These are phyloP conservation scores for Handroanthus guayacan DNA, from an alignment of 257 asterid genomes.

Conservation along the genomic window DNA sequence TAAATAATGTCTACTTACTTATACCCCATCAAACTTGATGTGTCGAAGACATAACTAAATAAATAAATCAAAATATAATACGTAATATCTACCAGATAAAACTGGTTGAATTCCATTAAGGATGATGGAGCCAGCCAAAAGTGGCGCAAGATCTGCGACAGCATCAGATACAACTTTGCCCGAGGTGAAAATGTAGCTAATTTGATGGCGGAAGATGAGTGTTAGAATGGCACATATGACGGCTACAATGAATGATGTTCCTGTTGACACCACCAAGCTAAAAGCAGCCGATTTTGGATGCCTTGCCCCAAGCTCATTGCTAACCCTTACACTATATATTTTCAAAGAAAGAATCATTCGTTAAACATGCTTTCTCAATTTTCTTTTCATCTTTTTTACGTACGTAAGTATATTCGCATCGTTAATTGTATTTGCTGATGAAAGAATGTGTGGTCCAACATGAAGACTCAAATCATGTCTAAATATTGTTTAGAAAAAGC, in stretches of 20 bases:
- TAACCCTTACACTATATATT: conserved; percentile 59
- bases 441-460: too few species aligned
- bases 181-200: conserved; percentile 66
- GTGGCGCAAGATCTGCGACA: conserved; percentile 63
- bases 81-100: conserved; percentile 56
- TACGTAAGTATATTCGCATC: too few species aligned
- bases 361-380: too few species aligned
- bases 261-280: conserved; percentile 58
- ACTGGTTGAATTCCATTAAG: conserved; percentile 82
- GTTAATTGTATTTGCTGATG: too few species aligned
- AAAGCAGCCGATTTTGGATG: conserved; percentile 83
- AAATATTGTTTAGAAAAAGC: too few species aligned
- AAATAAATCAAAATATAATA: neutral
- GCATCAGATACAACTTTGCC: conserved; percentile 66
- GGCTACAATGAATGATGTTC: conserved; percentile 45
- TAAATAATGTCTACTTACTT: too few species aligned
- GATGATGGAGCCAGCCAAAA: conserved; percentile 55
- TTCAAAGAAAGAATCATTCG: neutral
- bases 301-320: conserved; percentile 80
- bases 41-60: neutral
- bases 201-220: conserved; percentile 46
- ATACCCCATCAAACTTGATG: too few species aligned
- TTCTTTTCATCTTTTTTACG: too few species aligned
- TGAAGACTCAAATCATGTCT: too few species aligned
- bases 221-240: conserved; percentile 37